A percentile compares a stretch with the other conserved stretches of the same genome.
Conservation (phyloP, 2,329 filamentous ascomycete species). For the Sphaerulina vaccinii region DNA sequence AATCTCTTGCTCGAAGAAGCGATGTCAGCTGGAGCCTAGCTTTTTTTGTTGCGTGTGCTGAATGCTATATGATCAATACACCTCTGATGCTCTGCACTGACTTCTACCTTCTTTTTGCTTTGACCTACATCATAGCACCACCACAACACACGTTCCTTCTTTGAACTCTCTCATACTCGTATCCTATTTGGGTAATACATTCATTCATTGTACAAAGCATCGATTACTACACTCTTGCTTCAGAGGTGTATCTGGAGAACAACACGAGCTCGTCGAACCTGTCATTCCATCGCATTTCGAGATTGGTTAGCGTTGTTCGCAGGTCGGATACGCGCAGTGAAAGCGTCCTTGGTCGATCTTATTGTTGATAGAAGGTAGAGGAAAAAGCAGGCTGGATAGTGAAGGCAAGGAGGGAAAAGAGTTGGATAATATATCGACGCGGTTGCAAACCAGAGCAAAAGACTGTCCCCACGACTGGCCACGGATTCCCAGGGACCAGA, state of each 20-base stretch:
- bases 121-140: constrained; percentile 19
- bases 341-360: neutral
- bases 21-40: constrained; percentile 22
- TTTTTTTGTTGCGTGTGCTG: constrained; percentile 15
- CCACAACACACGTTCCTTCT: constrained; percentile 23
- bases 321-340: constrained; percentile 1
- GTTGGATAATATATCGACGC: neutral
- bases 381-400: neutral
- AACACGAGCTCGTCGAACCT: neutral
- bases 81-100: constrained; percentile 19
- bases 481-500: neutral
- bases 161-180: constrained; percentile 5
- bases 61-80: constrained; percentile 22
- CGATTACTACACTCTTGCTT: neutral
- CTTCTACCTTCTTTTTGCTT: constrained; percentile 19
- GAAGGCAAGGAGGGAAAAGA: neutral
- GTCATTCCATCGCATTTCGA: neutral
- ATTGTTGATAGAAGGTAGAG: neutral
- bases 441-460: no score
- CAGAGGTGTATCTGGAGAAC: neutral
- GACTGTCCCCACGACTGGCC: no score
- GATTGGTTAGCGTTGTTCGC: constrained; percentile 7
- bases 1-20: constrained; percentile 23
- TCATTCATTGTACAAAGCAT: constrained; percentile 23
- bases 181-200: constrained; percentile 16